Percentiles rank a stretch among this genome's conserved stretches.
These are phyloP conservation scores for Claviceps humidiphila DNA, from an alignment of 2,329 filamentous ascomycete genomes.

Conservation along the genomic window DNA sequence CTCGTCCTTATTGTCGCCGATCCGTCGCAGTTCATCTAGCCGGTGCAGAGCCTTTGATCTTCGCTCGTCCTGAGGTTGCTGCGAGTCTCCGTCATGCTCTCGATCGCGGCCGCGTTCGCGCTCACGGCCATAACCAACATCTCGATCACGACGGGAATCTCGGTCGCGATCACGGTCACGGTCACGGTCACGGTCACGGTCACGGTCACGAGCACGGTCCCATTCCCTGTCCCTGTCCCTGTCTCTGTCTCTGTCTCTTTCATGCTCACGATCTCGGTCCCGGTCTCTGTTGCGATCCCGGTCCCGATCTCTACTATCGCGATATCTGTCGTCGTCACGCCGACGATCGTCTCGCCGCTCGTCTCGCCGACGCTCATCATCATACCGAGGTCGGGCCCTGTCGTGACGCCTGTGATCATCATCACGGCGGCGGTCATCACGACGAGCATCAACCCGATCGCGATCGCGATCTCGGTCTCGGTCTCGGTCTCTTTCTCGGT, in stretches of 20 bases:
- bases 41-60: constrained; percentile 27
- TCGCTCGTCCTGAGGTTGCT: constrained; percentile 25
- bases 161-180: constrained; percentile 13
- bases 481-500: constrained; percentile 17
- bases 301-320: constrained; percentile 12
- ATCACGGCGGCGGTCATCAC: constrained; percentile 4
- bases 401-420: constrained; percentile 5
- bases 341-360: constrained; percentile 11
- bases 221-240: constrained; percentile 7
- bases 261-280: constrained; percentile 6
- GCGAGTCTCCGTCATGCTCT: constrained; percentile 14
- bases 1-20: constrained; percentile 37
- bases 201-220: constrained; percentile 6
- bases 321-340: constrained; percentile 11
- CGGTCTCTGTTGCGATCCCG: constrained; percentile 1
- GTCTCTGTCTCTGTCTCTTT: constrained; percentile 11
- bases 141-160: constrained; percentile 11
- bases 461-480: not conserved
- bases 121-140: constrained; percentile 13
- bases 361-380: constrained; percentile 18
- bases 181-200: constrained; percentile 9
- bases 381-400: constrained; percentile 7
- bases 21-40: constrained; percentile 29
- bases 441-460: not conserved
- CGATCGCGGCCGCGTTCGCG: constrained; percentile 12